phyloP scores from a whole-genome alignment of 805 yeast species.

The Cyberlindnera mississippiensis region DNA sequence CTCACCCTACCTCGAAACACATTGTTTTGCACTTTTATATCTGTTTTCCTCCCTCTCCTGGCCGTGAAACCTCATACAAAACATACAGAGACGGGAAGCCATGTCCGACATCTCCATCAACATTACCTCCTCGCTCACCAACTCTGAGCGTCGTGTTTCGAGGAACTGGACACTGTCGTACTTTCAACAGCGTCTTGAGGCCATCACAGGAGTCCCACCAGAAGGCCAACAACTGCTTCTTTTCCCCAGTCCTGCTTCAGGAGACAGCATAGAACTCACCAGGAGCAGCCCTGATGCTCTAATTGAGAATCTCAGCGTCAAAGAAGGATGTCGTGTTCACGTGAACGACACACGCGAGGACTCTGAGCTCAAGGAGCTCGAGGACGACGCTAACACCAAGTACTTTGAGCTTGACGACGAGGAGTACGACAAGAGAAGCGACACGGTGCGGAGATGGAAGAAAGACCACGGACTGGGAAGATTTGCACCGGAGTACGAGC shows the following conservation, averaged over 20 bases:
- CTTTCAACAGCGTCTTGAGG: constrained; percentile 54
- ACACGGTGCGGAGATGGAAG: constrained; percentile 79
- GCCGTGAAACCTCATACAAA: not conserved
- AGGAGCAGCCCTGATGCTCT: not conserved
- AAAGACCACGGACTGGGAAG: constrained; percentile 63
- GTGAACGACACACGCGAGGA: constrained; percentile 54
- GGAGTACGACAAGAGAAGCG: constrained; percentile 54
- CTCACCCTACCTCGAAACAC: no score
- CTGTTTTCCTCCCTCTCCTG: no score
- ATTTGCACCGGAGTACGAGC: constrained; percentile 51
- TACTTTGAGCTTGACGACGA: constrained; percentile 48
- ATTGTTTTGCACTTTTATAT: no score
- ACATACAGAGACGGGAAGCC: not conserved
- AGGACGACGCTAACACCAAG: constrained; percentile 32
- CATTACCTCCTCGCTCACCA: constrained; percentile 61
- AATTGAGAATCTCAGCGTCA: not conserved
- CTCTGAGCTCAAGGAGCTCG: constrained; percentile 43
- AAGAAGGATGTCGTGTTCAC: constrained; percentile 29
- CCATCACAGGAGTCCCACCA: constrained; percentile 72
- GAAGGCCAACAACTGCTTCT: constrained; percentile 46
- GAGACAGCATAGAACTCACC: constrained; percentile 28
- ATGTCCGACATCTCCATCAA: constrained; percentile 44
- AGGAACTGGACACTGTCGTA: constrained; percentile 55
- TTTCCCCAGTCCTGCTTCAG: constrained; percentile 34
- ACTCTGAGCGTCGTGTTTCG: constrained; percentile 65